Base-by-base conservation (phyloP, 805 yeast species). In the Saccharomycopsis sp. region DNA sequence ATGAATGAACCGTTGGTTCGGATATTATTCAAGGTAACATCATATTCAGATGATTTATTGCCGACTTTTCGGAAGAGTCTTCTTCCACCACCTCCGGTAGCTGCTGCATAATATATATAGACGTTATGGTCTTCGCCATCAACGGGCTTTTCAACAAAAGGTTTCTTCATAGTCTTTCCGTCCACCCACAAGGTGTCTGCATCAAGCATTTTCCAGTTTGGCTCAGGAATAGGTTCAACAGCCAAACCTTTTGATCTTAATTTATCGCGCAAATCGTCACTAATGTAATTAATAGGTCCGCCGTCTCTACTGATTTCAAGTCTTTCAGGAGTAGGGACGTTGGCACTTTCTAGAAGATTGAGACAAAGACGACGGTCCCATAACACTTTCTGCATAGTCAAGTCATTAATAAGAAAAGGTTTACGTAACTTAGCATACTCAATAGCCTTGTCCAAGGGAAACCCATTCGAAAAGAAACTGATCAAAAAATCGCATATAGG, bases 121-220 rank as follows among this genome's bases (percentile, higher is more conserved):
- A 94, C 93, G 68, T 94, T 94, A 72, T 94, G 99, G 72, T 94
- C 97, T 73, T 94, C 99, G 57, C 99, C 99, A 71, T 94, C 97
- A 2, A 92, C 98, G 0, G 99, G 99, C 66, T 94, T 94, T 71
- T 94, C 99, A 38, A 94, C 99, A 77, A 85, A 94, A 3, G 99
- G 99, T 69, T 94, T 94, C 47, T 76, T 78, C 74, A 94, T 74
- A 7, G 75, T 74, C 65, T 81, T 71, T 7, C 96, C 97, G 64
- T 87, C 82, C 22, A 88, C 94, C 60, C 79, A 80, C 52, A 87
- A 75, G 1, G 97, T 85, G 61, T 93, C 96, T 56, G 87, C 94
- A 69, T 89, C 96, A 25, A 87, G 73, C 98, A 94, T 90, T 64
- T 78, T 78, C 93, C 96, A 90, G 9, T 72, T 69, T 0, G 96